A percentile compares a stretch with the other conserved stretches of the same genome.
Conservation (phyloP, 108 stramenopile genomes). For the Nannochloropsis salina region DNA sequence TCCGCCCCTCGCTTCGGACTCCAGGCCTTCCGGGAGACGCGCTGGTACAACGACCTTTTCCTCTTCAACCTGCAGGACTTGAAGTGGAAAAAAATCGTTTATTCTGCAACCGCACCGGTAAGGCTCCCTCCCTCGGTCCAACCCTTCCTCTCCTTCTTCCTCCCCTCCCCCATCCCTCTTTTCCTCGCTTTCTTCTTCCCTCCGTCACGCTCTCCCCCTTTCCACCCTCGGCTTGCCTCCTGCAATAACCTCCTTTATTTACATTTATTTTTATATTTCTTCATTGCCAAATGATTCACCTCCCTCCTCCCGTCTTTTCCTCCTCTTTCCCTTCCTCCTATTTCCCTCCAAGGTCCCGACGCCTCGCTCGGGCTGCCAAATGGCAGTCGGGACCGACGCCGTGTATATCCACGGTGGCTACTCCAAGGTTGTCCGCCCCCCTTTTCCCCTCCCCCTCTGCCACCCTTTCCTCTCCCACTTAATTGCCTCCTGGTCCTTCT, state of each 20-base stretch:
- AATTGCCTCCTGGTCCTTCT: neutral
- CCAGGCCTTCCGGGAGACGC: constrained; percentile 29
- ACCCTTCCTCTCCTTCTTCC: neutral
- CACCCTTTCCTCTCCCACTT: neutral
- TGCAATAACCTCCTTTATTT: neutral
- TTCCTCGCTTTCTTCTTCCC: neutral
- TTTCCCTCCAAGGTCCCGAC: neutral
- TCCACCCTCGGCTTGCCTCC: neutral
- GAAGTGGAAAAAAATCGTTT: constrained; percentile 36
- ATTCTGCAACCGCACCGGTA: neutral
- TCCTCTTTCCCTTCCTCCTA: neutral
- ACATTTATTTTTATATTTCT: neutral
- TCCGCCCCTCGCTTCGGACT: neutral
- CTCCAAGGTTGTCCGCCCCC: neutral
- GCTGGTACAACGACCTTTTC: constrained; percentile 56
- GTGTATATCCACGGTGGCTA: constrained; percentile 15
- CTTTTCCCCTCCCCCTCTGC: neutral
- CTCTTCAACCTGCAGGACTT: constrained; percentile 52
- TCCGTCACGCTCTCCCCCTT: neutral
- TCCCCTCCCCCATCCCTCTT: neutral
- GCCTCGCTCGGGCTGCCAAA: neutral
- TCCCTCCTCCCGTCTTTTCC: neutral
- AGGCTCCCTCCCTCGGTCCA: neutral
- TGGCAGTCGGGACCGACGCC: neutral
- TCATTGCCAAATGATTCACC: neutral